Percentiles rank a stretch among this genome's conserved stretches.
Conservation (phyloP, 208 protist genomes). For the Crithidia expoeki region DNA sequence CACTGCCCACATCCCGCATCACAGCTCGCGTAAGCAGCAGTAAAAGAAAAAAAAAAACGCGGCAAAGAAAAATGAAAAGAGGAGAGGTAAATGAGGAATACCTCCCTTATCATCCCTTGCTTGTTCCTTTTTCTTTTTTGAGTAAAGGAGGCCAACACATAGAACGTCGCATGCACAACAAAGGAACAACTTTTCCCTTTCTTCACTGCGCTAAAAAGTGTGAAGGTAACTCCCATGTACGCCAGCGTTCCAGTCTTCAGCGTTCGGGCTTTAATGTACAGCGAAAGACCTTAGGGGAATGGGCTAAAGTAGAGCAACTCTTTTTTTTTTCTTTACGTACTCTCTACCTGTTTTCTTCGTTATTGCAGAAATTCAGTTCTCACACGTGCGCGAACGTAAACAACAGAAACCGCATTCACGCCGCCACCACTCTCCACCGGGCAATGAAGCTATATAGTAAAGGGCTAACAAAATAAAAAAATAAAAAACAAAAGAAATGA, state of each 20-base stretch:
- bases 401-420: not conserved
- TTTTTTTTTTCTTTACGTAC: not conserved
- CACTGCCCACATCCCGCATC: not conserved
- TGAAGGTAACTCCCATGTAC: not conserved
- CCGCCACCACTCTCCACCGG: not conserved
- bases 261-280: not conserved
- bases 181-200: not conserved
- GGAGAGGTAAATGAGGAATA: not conserved
- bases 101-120: not conserved
- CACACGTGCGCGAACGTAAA: not conserved
- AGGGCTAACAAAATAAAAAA: not conserved
- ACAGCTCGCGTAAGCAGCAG: not conserved
- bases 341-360: not conserved
- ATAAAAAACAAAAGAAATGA: conserved; percentile 2
- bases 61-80: not conserved
- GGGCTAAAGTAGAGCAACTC: not conserved
- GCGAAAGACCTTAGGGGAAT: not conserved
- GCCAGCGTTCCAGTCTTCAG: not conserved
- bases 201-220: not conserved
- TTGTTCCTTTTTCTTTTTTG: too few relatives aligned
- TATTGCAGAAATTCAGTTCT: not conserved
- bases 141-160: not conserved
- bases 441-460: conserved; percentile 1
- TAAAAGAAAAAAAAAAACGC: not conserved
- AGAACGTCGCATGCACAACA: not conserved